A percentile compares a stretch with the other conserved stretches of the same genome.
Evolutionary conservation across 164 flowering plant genomes (phyloP).

Genomic region (Magnolia sinica): DNA sequence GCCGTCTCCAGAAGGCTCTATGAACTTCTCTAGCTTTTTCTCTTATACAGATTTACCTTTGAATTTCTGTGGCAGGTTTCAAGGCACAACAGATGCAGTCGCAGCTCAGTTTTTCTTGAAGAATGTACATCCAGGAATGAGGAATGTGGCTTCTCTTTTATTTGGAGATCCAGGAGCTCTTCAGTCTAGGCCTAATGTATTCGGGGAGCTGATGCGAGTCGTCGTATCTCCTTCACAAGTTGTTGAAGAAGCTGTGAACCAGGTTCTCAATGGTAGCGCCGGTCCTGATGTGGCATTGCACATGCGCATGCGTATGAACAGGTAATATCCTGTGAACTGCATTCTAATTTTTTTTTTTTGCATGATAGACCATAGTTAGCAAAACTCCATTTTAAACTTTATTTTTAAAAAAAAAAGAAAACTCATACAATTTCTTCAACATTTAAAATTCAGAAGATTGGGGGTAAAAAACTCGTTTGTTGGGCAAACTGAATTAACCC

Average conservation of each 20-base stretch:
- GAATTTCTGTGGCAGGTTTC: constrained; percentile 55
- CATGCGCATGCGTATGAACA: constrained; percentile 93
- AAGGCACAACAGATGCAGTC: constrained; percentile 86
- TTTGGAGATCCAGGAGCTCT: constrained; percentile 62
- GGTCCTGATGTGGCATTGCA: constrained; percentile 85
- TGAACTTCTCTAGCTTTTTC: background rate
- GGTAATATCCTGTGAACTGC: constrained; percentile 33
- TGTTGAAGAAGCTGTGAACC: constrained; percentile 73
- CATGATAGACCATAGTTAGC: background rate
- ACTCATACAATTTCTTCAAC: background rate
- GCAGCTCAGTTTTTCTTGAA: constrained; percentile 93
- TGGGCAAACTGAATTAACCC: too few species aligned
- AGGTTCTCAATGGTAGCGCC: constrained; percentile 57
- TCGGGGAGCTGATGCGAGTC: constrained; percentile 86
- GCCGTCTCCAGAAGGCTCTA: background rate
- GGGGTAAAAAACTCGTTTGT: background rate
- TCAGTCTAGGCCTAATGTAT: constrained; percentile 62
- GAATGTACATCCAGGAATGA: constrained; percentile 74
- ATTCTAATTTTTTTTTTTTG: too few species aligned
- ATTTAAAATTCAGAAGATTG: background rate
- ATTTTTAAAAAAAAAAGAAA: too few species aligned
- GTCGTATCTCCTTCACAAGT: constrained; percentile 73
- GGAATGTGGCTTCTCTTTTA: constrained; percentile 55
- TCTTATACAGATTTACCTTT: background rate
- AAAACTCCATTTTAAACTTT: too few species aligned